Base-by-base conservation (phyloP, 371 early-diverging fungal genomes). In the Smittium mucronatum region DNA sequence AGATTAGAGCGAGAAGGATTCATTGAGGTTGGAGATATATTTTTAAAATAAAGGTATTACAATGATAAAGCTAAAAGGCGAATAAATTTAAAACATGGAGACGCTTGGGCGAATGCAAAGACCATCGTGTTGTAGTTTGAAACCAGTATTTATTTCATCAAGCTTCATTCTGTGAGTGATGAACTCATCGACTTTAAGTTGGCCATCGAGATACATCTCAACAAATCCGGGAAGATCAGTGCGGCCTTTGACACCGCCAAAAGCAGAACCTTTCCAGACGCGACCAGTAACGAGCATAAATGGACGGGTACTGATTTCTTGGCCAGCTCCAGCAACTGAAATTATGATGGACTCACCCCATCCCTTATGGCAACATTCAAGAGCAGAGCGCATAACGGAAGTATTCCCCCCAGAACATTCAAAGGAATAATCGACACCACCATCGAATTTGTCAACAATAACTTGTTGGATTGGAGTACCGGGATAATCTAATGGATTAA, bases 161-260 rank as follows among this genome's bases (percentile, higher is more conserved):
- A 97, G 78, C 5, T 78, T 77, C 75, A 90, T 87, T 67, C 81
- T 83, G 78, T 94, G 89, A 33, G 96, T 95, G 74, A 95, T 85
- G 75, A 87, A 89, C 71, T 90, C 90, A 75, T 97, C 97, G 69
- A 97, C 84, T 82, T 93, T 93, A 64, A 97, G 82, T 76, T 87
- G 79, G 67, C 90, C 89, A 58, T 84, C 78, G 68, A 91, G 64
- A 74, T 96, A 97, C 74, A 89, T 84, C 71, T 93, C 81, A 31
- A 97, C 94, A 63, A 93, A 83, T 11, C 84, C 87, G 1, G 94
- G 94, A 74, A 97, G 82, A 76, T 97, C 94, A 2, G 89, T 81
- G 67, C 94, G 83, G 59, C 97, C 97, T 84, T 95, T 96, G 74
- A 94, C 89, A 63, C 97, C 97, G 71, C 97, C 97, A 76, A 96